Base-by-base conservation (phyloP, 768 basidiomycete species). In the Mycena chlorophos region DNA sequence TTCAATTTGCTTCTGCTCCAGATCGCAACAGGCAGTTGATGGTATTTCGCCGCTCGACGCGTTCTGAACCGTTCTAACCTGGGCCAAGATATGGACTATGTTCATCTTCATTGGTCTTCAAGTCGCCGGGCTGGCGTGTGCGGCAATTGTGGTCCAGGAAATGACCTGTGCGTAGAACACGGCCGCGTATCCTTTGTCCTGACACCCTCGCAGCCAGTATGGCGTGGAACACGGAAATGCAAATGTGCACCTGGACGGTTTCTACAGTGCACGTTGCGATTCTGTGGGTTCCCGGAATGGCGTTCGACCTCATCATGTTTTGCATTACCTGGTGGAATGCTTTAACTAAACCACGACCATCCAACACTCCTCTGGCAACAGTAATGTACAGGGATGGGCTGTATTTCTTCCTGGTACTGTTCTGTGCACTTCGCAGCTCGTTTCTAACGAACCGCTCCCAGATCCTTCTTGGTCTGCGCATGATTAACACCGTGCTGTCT, bases 1-100 rank as follows among this genome's bases (percentile, higher is more conserved):
- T 27, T 37, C 40, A 19, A 16, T 8, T 51, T 30, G 50, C 34
- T 19, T 38, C 16, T 2, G 14, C 28, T 30, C 6, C 30, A 61
- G 60, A 55, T n/a, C 56, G 56, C 10, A 27, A 61, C 51, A 55
- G 56, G 43, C 47, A 45, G 30, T 56, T 61, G n/a, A 43, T 57
- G n/a, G n/a, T n/a, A n/a, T n/a, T n/a, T n/a, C n/a, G n/a, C n/a
- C n/a, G n/a, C n/a, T n/a, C n/a, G n/a, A n/a, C n/a, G n/a, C n/a
- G n/a, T n/a, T n/a, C n/a, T n/a, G n/a, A n/a, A n/a, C n/a, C n/a
- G n/a, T n/a, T n/a, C n/a, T n/a, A n/a, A n/a, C n/a, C n/a, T n/a
- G n/a, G n/a, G n/a, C n/a, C n/a, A n/a, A n/a, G n/a, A n/a, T n/a
- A n/a, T n/a, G n/a, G n/a, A n/a, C n/a, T n/a, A n/a, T n/a, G n/a